Percentiles rank a stretch among this genome's conserved stretches.
phyloP scores from a whole-genome alignment of 306 rosid species.

The Acacia confusa region DNA sequence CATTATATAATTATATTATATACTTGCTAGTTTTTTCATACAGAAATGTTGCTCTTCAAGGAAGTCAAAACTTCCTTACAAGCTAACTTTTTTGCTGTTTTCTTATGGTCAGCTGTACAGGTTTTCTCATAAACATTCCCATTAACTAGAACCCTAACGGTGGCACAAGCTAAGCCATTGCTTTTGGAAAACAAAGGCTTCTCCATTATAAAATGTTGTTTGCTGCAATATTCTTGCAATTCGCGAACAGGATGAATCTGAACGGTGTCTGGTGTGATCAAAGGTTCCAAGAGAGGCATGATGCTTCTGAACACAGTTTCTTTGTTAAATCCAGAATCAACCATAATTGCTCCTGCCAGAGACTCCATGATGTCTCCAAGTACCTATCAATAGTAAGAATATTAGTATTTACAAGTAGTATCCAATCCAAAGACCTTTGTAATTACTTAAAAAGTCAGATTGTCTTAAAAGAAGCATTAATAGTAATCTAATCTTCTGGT shows the following conservation, averaged over 20 bases:
- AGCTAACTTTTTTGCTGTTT: constrained; percentile 43
- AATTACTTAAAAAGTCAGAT: neutral
- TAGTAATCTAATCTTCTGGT: neutral
- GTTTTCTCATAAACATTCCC: constrained; percentile 23
- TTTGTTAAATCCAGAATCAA: constrained; percentile 62
- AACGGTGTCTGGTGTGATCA: constrained; percentile 58
- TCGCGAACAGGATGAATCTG: constrained; percentile 54
- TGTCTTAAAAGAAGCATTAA: neutral
- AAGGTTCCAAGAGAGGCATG: constrained; percentile 62
- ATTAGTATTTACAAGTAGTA: neutral
- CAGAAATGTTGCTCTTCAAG: constrained; percentile 35
- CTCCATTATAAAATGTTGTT: constrained; percentile 12
- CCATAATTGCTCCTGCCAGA: constrained; percentile 68
- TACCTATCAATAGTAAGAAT: constrained; percentile 40
- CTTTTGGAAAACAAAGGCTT: neutral
- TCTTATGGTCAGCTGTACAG: constrained; percentile 13
- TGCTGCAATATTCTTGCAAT: constrained; percentile 48
- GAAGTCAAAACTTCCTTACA: constrained; percentile 46
- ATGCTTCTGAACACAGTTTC: constrained; percentile 51
- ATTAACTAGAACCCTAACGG: constrained; percentile 49
- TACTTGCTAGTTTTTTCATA: neutral
- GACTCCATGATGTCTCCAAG: constrained; percentile 77
- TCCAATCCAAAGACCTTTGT: neutral
- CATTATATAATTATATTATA: neutral
- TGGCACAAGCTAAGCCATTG: constrained; percentile 19